Evolutionary conservation across 2,329 filamentous ascomycete genomes (phyloP).

Genomic region (Domatiomyces globalis): DNA sequence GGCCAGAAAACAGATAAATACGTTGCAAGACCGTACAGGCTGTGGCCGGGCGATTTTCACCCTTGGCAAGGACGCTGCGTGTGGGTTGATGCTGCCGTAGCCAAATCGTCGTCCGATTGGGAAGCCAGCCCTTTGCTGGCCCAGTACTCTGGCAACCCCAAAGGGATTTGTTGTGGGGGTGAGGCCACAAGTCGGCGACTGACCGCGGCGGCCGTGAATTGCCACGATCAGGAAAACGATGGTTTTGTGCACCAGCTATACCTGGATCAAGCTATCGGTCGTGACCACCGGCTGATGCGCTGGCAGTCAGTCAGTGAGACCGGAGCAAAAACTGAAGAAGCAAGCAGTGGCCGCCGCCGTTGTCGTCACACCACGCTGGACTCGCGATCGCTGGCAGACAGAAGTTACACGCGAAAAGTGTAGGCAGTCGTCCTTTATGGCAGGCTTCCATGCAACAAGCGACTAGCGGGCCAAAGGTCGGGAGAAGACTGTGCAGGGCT

Average conservation of each 20-base stretch:
- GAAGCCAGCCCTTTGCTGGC: neutral
- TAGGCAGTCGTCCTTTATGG: neutral
- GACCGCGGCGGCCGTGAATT: neutral
- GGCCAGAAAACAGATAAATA: neutral
- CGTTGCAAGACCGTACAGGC: neutral
- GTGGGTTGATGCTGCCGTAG: neutral
- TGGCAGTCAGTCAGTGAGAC: neutral
- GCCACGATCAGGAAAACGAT: neutral
- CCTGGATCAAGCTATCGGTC: neutral
- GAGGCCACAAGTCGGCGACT: neutral
- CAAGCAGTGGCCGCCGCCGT: neutral
- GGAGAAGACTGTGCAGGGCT: neutral
- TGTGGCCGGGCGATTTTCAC: neutral
- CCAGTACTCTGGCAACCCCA: neutral
- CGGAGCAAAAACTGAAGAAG: neutral
- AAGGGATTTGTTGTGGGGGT: neutral
- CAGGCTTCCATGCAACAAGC: neutral
- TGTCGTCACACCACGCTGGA: neutral
- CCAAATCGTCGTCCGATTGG: neutral
- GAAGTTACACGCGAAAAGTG: neutral
- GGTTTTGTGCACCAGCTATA: neutral
- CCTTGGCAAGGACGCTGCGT: neutral
- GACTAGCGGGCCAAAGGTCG: neutral
- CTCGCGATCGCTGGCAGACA: neutral
- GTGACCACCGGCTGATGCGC: too few species aligned